These are phyloP conservation scores for Sisymbrium altissimum DNA, from an alignment of 345 rosid species.

Conservation along the genomic window DNA sequence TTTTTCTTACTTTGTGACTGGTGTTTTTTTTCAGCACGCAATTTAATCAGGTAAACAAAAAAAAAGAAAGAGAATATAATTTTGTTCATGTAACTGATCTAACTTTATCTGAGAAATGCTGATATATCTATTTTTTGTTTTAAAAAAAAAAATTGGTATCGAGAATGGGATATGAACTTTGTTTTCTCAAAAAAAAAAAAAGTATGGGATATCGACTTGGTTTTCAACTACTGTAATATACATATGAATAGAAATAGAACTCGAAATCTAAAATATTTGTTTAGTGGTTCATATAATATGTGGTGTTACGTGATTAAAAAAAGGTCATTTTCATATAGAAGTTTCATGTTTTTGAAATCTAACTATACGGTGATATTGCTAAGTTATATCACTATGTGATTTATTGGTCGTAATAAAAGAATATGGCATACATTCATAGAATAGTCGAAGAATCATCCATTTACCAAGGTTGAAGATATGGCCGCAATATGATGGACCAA, in stretches of 20 bases:
- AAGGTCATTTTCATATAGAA: not conserved
- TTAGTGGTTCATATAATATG: not conserved
- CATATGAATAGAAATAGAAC: not conserved
- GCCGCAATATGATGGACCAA: slow-evolving; percentile 11
- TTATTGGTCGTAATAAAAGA: not conserved
- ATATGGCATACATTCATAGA: not conserved
- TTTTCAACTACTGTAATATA: not conserved
- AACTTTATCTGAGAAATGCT: not conserved
- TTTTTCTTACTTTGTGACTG: not conserved
- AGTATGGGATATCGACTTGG: not conserved
- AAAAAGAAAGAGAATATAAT: not conserved
- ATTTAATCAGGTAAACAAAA: not conserved
- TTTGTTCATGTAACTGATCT: not conserved
- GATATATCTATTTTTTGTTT: not conserved
- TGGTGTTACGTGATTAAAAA: not conserved
- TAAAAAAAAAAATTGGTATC: too few species aligned
- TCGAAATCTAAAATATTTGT: not conserved
- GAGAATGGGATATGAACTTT: too few species aligned
- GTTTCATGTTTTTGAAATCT: not conserved
- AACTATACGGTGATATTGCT: not conserved
- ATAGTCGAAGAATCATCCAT: not conserved
- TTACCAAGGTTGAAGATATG: slow-evolving; percentile 15
- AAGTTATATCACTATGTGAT: not conserved
- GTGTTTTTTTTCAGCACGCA: not conserved
- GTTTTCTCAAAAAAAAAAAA: too few species aligned